Percentiles rank a stretch among this genome's conserved stretches.
phyloP scores from a whole-genome alignment of 129 eudicot genomes.

The Arctium lappa region DNA sequence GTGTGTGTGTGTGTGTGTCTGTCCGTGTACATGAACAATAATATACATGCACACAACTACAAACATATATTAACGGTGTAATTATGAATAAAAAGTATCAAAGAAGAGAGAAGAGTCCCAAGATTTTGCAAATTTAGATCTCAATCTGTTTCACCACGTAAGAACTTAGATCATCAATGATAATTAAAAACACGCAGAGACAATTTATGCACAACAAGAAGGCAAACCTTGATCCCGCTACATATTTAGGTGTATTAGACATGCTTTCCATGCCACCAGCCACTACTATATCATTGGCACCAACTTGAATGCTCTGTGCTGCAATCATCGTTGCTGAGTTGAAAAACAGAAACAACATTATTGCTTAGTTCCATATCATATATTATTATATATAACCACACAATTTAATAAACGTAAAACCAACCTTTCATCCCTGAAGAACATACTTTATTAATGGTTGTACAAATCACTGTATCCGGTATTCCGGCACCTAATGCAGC shows the following conservation, averaged over 20 bases:
- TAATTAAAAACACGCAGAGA: not conserved
- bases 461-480: constrained; percentile 75
- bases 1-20: too few species aligned
- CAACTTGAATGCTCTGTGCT: constrained; percentile 79
- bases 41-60: not conserved
- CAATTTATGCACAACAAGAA: constrained; percentile 1
- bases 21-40: too few species aligned
- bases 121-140: not conserved
- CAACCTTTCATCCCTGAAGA: constrained; percentile 92
- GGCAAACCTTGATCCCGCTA: constrained; percentile 62
- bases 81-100: not conserved
- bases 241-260: constrained; percentile 93
- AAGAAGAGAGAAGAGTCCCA: not conserved
- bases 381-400: not conserved
- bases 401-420: not conserved
- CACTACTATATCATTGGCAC: constrained; percentile 75
- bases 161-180: not conserved
- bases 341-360: not conserved
- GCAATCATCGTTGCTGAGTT: constrained; percentile 85
- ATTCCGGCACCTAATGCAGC: constrained; percentile 94
- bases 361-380: not conserved
- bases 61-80: not conserved
- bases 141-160: not conserved
- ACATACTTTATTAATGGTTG: constrained; percentile 93
- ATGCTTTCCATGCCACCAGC: constrained; percentile 99